phyloP scores from a whole-genome alignment of 164 flowering plant genomes.

The Brasenia schreberi region DNA sequence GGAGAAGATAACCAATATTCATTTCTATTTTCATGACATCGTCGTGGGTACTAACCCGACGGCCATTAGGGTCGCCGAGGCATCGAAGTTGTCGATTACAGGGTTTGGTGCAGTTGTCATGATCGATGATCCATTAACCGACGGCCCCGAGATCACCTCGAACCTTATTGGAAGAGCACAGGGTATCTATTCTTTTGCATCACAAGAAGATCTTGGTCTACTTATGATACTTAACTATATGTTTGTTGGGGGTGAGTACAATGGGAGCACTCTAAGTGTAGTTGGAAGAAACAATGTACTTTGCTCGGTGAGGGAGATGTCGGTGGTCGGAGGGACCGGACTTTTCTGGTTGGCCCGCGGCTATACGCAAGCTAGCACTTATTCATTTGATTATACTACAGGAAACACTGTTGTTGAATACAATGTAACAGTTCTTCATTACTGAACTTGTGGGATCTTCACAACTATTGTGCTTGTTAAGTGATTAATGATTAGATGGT shows the following conservation, averaged over 20 bases:
- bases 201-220: background rate
- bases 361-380: background rate
- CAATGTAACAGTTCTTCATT: background rate
- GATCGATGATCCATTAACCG: background rate
- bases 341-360: background rate
- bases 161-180: background rate
- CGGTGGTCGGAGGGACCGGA: background rate
- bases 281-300: background rate
- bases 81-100: background rate
- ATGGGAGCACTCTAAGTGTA: constrained; percentile 2
- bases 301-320: background rate
- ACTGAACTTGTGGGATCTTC: background rate
- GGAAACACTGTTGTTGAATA: constrained; percentile 1
- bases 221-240: background rate
- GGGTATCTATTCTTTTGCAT: background rate
- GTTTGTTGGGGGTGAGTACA: background rate
- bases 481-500: background rate
- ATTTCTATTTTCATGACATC: background rate
- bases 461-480: background rate
- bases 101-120: background rate
- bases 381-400: background rate
- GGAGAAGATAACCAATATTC: background rate
- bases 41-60: background rate
- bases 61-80: background rate
- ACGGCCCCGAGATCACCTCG: background rate